Base-by-base conservation (phyloP, 495 filamentous ascomycete genomes). In the Neohortaea acidophila region DNA sequence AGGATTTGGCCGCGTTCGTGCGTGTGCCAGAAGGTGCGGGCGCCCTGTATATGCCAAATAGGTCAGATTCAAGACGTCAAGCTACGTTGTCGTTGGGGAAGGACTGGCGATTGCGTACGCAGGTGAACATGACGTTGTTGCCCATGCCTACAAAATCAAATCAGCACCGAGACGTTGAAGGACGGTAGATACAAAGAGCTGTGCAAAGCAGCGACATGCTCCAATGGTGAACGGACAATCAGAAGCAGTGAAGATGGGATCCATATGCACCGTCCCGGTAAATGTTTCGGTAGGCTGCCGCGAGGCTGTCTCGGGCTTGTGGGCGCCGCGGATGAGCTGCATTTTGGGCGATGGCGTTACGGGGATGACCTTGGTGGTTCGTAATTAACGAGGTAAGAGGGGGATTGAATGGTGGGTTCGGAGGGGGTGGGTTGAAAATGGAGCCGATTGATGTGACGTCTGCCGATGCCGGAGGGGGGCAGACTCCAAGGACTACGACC, bases 91-190 rank as follows among this genome's bases (percentile, higher is more conserved):
- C n/a, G n/a, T n/a, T n/a, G n/a, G n/a, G n/a, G n/a, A n/a, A n/a
- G n/a, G n/a, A n/a, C n/a, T n/a, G n/a, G n/a, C n/a, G n/a, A n/a
- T n/a, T n/a, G n/a, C n/a, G n/a, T n/a, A n/a, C n/a, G 23, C 42
- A 43, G 20, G 47, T 50, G 47, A 50, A 50, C 33, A 36, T 41
- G 43, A 50, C 47, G 26, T 50, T 50, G 25, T 50, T 50, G 38
- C 36, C 47, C 47, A 50, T 50, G 38, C 28, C 28, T 31, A 15
- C 6, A n/a, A n/a, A n/a, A n/a, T n/a, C n/a, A n/a, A 13, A 4
- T 5, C n/a, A 15, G n/a, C n/a, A 6, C 4, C 12, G n/a, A 15
- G n/a, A 4, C 12, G n/a, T 31, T 11, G 28, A 31, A 15, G n/a
- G 5, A 31, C 5, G n/a, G 17, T 5, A 15, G n/a, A n/a, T n/a